Evolutionary conservation across 1,284 basidiomycete species (phyloP).

Genomic region (Schizophyllum commune): DNA sequence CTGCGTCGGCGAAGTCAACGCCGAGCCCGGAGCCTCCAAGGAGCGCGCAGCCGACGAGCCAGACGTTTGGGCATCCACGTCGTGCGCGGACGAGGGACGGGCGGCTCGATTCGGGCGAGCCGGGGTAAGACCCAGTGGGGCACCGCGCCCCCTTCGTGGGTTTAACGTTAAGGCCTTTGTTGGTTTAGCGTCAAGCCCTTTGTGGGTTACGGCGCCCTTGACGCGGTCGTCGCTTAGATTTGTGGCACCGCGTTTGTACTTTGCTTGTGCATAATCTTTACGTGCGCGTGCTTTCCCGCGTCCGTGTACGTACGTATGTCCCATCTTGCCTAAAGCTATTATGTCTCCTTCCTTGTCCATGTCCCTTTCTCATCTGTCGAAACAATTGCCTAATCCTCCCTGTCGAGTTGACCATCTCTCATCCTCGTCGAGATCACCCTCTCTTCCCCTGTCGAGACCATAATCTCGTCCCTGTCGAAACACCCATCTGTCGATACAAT

Average conservation of each 20-base stretch:
- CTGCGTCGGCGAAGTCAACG: conserved; percentile 31
- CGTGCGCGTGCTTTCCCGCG: not conserved
- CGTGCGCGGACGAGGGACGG: not conserved
- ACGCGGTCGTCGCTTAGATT: not conserved
- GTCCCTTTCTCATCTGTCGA: not conserved
- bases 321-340: not conserved
- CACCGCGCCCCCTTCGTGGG: too few species aligned
- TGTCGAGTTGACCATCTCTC: too few species aligned
- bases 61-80: conserved; percentile 26
- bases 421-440: too few species aligned
- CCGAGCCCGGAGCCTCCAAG: conserved; percentile 36
- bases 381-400: too few species aligned
- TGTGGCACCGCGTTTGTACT: not conserved
- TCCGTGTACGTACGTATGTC: not conserved
- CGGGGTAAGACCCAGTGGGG: not conserved
- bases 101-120: not conserved
- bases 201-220: too few species aligned
- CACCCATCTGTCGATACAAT: not conserved
- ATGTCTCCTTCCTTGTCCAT: not conserved
- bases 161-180: too few species aligned
- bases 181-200: too few species aligned
- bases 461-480: not conserved
- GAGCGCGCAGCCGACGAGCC: conserved; percentile 44
- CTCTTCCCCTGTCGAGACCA: too few species aligned
- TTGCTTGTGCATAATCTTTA: not conserved